Evolutionary conservation across 371 early-diverging fungal genomes (phyloP), one percentile per base, ranked within the genome.

Genomic region (Paraphysoderma sedebokerense): DNA sequence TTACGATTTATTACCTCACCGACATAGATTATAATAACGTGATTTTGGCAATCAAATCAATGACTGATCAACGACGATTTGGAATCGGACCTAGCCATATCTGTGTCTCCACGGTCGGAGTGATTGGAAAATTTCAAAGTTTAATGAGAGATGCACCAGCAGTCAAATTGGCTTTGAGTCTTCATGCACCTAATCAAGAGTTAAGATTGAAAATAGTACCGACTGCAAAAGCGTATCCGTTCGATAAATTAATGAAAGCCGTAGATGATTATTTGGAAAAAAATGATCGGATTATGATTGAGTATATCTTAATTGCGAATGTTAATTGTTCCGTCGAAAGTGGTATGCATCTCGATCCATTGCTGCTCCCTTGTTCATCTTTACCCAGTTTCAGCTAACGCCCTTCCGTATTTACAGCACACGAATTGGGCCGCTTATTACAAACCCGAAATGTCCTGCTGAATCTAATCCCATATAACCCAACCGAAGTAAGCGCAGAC

Each of bases 41-140:
- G 8, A 65, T 77, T 32, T 63, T 69, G 20, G 85, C 92, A 1
- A 66, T 91, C 36, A 50, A 66, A 15, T 65, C 75, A 13, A 68
- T 91, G 59, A 80, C 85, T 5, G 78, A 87, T 59, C 63, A 70
- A 1, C 55, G 65, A 26, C 76, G 82, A 1, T 70, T 89, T 31
- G 67, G 59, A 2, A 60, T 85, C 54, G 71, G 82, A 1, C 81
- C 83, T 20, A 52, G 67, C 45, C 77, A 81, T 45, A 82, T 92
- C 48, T 85, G 86, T 3, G 65, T 92, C 2, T 86, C 87, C 1
- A 92, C 93, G 0, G 87, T 88, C 5, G 93, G 93, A 23, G 84
- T 92, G 1, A 82, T 79, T 0, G 87, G 89, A 5, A 63, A 81
- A 20, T 76, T 92, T 27, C 70, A 73, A 6, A 68, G 77, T 27